phyloP scores from a whole-genome alignment of 2,329 filamentous ascomycete genomes.

The Aspergillus cejpii region DNA sequence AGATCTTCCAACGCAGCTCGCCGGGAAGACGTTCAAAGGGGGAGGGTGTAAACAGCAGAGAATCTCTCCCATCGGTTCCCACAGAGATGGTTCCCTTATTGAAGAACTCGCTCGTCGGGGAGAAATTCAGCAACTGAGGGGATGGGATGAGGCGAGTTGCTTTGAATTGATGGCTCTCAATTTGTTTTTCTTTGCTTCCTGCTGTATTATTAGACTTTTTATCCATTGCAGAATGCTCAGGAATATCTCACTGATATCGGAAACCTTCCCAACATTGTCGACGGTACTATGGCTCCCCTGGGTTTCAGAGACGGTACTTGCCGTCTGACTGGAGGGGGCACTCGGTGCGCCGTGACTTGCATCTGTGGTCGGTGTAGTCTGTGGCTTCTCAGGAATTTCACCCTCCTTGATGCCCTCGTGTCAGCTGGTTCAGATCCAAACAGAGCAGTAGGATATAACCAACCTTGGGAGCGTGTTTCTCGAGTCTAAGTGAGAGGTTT shows the following conservation, averaged over 20 bases:
- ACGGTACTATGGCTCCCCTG: not conserved
- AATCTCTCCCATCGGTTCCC: not conserved
- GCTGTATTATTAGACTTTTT: too few species aligned
- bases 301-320: not conserved
- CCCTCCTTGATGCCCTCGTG: too few species aligned
- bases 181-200: too few species aligned
- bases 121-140: not conserved
- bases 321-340: not conserved
- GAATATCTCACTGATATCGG: not conserved
- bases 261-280: not conserved
- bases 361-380: too few species aligned
- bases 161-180: too few species aligned
- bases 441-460: not conserved
- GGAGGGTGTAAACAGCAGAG: conserved; percentile 37
- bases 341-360: too few species aligned
- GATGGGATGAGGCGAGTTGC: not conserved
- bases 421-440: not conserved
- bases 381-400: too few species aligned
- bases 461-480: not conserved
- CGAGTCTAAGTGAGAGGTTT: not conserved
- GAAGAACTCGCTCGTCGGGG: not conserved
- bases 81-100: not conserved
- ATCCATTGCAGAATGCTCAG: too few species aligned
- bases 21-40: conserved; percentile 61
- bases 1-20: conserved; percentile 64